phyloP scores from a whole-genome alignment of 2,329 filamentous ascomycete genomes.

The Reticulascus tulasneorum region DNA sequence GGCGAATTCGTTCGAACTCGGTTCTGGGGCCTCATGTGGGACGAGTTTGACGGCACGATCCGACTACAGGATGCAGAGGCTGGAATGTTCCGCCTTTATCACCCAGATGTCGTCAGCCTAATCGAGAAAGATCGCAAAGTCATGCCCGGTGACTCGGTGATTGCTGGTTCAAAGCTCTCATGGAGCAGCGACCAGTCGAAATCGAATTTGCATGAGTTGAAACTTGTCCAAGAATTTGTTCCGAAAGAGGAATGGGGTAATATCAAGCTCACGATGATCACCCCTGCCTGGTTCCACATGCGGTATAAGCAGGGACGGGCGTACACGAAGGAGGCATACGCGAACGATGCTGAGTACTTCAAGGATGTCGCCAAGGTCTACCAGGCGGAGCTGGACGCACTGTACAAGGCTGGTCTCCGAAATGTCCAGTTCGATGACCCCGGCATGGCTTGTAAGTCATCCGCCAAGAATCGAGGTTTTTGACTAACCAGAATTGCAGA shows the following conservation, averaged over 20 bases:
- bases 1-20: slow-evolving; percentile 61
- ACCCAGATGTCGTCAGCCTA: slow-evolving; percentile 50
- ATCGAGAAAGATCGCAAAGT: slow-evolving; percentile 50
- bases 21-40: slow-evolving; percentile 51
- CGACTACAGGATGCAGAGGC: slow-evolving; percentile 48
- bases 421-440: slow-evolving; percentile 69
- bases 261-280: slow-evolving; percentile 53
- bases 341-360: slow-evolving; percentile 50
- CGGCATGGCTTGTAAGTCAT: slow-evolving; percentile 58
- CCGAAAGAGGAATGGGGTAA: slow-evolving; percentile 45
- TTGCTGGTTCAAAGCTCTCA: slow-evolving; percentile 43
- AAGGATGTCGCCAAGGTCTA: slow-evolving; percentile 62
- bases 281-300: slow-evolving; percentile 43
- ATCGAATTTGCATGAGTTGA: slow-evolving; percentile 48
- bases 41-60: slow-evolving; percentile 47
- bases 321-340: slow-evolving; percentile 20
- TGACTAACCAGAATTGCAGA: slow-evolving; percentile 38
- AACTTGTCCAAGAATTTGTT: slow-evolving; percentile 40
- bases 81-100: slow-evolving; percentile 49
- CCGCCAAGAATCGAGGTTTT: too few species aligned
- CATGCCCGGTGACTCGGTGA: slow-evolving; percentile 54
- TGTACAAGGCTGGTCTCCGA: slow-evolving; percentile 59
- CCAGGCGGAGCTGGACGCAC: slow-evolving; percentile 55
- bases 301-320: slow-evolving; percentile 21
- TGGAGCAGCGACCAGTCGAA: slow-evolving; percentile 36